phyloP scores from a whole-genome alignment of 352 stramenopile species.

The Pythium angustatum region DNA sequence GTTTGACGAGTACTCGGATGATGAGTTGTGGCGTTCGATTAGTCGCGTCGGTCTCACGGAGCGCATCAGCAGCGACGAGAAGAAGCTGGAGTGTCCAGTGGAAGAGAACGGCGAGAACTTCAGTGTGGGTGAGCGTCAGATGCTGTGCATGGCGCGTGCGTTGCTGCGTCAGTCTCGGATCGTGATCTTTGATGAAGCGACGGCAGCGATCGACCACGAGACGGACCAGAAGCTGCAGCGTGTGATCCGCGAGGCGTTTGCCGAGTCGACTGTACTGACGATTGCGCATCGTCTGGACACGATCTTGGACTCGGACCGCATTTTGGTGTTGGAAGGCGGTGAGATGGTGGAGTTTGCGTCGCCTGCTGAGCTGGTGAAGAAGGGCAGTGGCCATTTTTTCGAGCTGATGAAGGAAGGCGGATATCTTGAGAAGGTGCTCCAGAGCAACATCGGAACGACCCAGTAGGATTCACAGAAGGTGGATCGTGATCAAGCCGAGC shows the following conservation, averaged over 20 bases:
- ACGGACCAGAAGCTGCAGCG: conserved; percentile 65
- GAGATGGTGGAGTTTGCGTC: conserved; percentile 83
- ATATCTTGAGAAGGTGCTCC: conserved; percentile 37
- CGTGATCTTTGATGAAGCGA: conserved; percentile 94
- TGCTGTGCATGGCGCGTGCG: conserved; percentile 91
- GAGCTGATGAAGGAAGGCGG: conserved; percentile 47
- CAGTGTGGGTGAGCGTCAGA: conserved; percentile 89
- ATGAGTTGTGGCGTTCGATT: conserved; percentile 70
- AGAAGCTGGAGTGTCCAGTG: conserved; percentile 17
- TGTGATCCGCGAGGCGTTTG: conserved; percentile 88
- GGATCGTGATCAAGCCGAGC: too few relatives aligned
- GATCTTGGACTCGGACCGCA: conserved; percentile 88
- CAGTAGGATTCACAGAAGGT: too few relatives aligned
- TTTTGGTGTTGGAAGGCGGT: conserved; percentile 89
- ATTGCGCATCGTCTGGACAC: conserved; percentile 94
- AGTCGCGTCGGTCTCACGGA: conserved; percentile 58
- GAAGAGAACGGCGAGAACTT: conserved; percentile 92
- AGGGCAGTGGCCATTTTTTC: conserved; percentile 46
- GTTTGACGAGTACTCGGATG: conserved; percentile 66
- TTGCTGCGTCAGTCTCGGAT: conserved; percentile 80
- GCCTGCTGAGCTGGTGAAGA: conserved; percentile 57
- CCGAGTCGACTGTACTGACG: conserved; percentile 85
- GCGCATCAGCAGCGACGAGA: conserved; percentile 1
- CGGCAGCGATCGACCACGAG: conserved; percentile 44
- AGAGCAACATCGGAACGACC: too few relatives aligned